A percentile compares a stretch with the other conserved stretches of the same genome.
These are phyloP conservation scores for Cercospora zeae-maydis DNA, from an alignment of 2,329 filamentous ascomycete species.

Conservation along the genomic window DNA sequence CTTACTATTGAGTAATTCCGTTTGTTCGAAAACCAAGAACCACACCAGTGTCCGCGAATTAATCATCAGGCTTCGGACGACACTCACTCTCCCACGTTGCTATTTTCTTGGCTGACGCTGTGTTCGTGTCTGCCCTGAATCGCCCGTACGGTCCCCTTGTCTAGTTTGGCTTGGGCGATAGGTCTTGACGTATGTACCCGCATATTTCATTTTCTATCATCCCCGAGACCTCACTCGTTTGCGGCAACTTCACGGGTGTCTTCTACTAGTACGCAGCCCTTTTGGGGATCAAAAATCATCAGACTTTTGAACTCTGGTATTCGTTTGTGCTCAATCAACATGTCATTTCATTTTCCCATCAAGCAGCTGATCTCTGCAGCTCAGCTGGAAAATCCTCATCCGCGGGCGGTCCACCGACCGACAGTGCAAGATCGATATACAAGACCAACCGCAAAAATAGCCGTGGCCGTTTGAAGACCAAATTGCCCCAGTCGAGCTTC, in stretches of 20 bases:
- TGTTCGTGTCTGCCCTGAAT: neutral
- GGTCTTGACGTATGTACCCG: neutral
- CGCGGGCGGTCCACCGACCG: slow-evolving; percentile 19
- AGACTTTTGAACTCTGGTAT: neutral
- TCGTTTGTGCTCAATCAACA: neutral
- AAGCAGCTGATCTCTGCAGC: slow-evolving; percentile 20
- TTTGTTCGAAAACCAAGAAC: slow-evolving; percentile 1
- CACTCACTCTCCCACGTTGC: neutral
- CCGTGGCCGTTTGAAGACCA: slow-evolving; percentile 25
- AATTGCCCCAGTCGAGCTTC: slow-evolving; percentile 24
- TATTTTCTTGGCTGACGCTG: neutral
- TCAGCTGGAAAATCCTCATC: slow-evolving; percentile 25
- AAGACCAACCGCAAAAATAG: slow-evolving; percentile 22
- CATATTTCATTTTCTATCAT: neutral
- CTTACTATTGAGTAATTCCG: slow-evolving; percentile 5
- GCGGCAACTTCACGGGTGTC: neutral
- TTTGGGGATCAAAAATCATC: too few species aligned
- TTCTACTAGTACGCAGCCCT: neutral
- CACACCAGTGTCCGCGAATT: neutral
- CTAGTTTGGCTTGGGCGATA: neutral
- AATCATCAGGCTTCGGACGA: neutral
- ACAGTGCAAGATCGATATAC: slow-evolving; percentile 24
- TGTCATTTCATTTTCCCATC: neutral
- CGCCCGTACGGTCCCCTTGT: neutral
- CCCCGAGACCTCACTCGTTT: neutral